phyloP scores from a whole-genome alignment of 306 rosid genomes.

The Citrullus amarus region DNA sequence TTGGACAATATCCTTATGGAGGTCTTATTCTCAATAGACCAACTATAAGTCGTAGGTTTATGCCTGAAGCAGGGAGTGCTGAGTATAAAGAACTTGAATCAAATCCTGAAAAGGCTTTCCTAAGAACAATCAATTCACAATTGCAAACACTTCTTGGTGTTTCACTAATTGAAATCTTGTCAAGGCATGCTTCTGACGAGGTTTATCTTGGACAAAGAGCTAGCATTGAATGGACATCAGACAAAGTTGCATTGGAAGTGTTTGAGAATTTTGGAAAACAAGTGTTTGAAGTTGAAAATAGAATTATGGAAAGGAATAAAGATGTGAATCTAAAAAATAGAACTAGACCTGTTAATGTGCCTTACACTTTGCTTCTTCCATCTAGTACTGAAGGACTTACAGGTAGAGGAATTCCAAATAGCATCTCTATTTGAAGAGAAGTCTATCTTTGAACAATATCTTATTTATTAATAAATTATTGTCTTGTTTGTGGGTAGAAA shows the following conservation, averaged over 20 bases:
- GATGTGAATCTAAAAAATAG: not conserved
- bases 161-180: not conserved
- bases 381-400: not conserved
- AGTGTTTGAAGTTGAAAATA: not conserved
- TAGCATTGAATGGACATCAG: not conserved
- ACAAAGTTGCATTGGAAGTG: not conserved
- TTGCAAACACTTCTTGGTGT: not conserved
- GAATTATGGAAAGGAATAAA: not conserved
- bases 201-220: not conserved
- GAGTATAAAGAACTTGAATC: not conserved
- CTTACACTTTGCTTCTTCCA: not conserved
- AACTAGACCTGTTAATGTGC: not conserved
- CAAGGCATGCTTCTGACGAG: not conserved
- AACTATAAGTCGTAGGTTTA: not conserved
- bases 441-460: too few relatives aligned
- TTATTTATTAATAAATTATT: too few relatives aligned
- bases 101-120: not conserved
- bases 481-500: too few relatives aligned
- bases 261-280: not conserved
- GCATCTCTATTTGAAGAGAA: not conserved
- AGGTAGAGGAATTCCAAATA: not conserved
- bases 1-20: not conserved
- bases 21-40: not conserved
- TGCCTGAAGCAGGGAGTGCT: not conserved
- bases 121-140: not conserved